These are phyloP conservation scores for Mortierella sp. DNA, from an alignment of 371 early-diverging fungal genomes.

Conservation along the genomic window DNA sequence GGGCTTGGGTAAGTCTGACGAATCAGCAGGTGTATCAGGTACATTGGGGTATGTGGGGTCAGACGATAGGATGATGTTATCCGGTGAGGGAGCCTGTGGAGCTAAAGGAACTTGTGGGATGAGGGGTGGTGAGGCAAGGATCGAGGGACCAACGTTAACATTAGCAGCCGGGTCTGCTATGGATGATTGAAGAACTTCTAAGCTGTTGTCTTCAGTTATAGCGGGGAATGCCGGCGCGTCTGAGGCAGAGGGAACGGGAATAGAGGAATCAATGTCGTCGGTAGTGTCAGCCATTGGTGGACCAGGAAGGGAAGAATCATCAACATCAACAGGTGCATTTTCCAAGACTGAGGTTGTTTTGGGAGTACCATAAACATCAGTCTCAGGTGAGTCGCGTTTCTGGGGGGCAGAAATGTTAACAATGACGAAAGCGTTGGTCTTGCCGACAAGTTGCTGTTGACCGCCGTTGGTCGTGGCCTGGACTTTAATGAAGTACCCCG, in stretches of 20 bases:
- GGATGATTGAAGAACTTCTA: neutral
- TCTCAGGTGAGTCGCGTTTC: neutral
- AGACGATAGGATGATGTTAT: neutral
- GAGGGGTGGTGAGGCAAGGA: neutral
- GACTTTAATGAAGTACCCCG: neutral
- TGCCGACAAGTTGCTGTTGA: slow-evolving; percentile 3
- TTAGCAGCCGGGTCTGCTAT: neutral
- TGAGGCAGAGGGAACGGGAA: neutral
- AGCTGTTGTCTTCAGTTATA: neutral
- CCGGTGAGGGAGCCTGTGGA: neutral
- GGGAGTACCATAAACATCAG: too few species aligned
- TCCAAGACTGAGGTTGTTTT: too few species aligned
- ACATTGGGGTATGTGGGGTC: neutral
- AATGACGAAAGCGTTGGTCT: slow-evolving; percentile 3
- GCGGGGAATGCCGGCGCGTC: neutral
- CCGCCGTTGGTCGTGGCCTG: neutral
- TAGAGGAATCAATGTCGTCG: neutral
- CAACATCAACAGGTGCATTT: too few species aligned
- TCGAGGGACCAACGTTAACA: neutral
- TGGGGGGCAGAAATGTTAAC: neutral
- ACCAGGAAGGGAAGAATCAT: neutral
- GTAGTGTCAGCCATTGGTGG: slow-evolving; percentile 2
- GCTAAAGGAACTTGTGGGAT: too few species aligned
- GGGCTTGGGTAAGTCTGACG: neutral
- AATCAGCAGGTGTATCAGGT: neutral